Base-by-base conservation (phyloP, 2,329 filamentous ascomycete genomes). In the Fusarium sp. region DNA sequence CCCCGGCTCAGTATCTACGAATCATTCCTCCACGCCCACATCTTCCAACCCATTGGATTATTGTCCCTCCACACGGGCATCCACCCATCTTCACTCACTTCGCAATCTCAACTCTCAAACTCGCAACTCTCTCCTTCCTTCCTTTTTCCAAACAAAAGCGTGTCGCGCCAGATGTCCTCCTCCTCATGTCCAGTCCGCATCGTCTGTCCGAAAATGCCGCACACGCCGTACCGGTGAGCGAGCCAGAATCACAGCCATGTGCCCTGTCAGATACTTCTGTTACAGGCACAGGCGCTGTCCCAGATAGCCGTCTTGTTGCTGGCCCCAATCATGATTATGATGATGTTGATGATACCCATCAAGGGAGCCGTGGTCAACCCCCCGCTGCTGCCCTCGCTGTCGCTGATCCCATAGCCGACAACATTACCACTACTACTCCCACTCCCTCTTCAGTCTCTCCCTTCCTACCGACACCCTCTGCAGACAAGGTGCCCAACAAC, bases 161-260 rank as follows among this genome's bases (percentile, higher is more conserved):
- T 70, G 67, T 70, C 65, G 67, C 78, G 81, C 82, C 84, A 83
- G 80, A 88, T 88, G 86, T 84, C 81, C 79, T 80, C 81, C 85
- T 84, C 81, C 85, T 84, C 85, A 88, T 88, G 86, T 88, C 85
- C 81, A 84, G 79, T 77, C 80, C 81, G 81, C 80, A 80, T 78
- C 78, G 77, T 78, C 78, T 81, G 77, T 79, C 79, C 80, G 84
- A 85, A 85, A 84, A 86, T 87, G 84, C 84, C 84, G 83, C 85
- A 85, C 77, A 76, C 77, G 78, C 82, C 78, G 80, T 79, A 77
- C 76, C 78, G 76, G 77, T 85, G 80, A 84, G 78, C 78, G 77
- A 71, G 59, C 63, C 58, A 67, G 67, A 59, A 65, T 48, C 50
- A 37, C 28, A 53, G 30, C 59, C 59, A 62, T 62, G 60, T 62